Percentiles rank a stretch among this genome's conserved stretches.
phyloP scores from a whole-genome alignment of 257 asterid genomes.

The Asclepias syriaca region DNA sequence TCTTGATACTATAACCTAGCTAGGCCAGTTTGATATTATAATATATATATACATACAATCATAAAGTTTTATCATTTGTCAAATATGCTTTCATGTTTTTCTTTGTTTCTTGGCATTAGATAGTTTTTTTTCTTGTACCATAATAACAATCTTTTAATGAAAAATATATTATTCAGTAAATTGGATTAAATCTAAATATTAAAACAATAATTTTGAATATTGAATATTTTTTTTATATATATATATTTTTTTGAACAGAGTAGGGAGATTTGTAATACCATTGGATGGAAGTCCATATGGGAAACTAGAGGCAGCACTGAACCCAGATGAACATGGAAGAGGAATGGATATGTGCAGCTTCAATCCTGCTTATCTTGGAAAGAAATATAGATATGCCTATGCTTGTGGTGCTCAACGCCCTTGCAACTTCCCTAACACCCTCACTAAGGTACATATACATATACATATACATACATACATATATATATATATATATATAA shows the following conservation, averaged over 20 bases:
- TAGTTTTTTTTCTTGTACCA: not conserved
- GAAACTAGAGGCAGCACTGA: constrained; percentile 71
- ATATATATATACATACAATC: too few relatives aligned
- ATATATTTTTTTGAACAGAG: constrained; percentile 45
- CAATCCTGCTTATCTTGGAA: constrained; percentile 64
- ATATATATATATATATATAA: too few relatives aligned
- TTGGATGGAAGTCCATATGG: constrained; percentile 78
- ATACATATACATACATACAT: too few relatives aligned
- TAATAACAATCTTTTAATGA: not conserved
- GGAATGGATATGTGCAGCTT: constrained; percentile 98
- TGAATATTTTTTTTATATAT: too few relatives aligned
- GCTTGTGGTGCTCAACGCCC: constrained; percentile 97
- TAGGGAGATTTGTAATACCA: constrained; percentile 84
- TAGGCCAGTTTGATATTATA: not conserved
- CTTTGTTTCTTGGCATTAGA: not conserved
- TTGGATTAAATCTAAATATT: too few relatives aligned
- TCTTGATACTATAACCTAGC: not conserved
- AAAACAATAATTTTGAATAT: too few relatives aligned
- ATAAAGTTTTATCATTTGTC: not conserved
- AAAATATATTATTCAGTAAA: too few relatives aligned
- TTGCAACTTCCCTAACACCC: constrained; percentile 92
- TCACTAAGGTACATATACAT: constrained; percentile 56
- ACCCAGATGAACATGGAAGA: constrained; percentile 84
- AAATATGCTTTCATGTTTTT: not conserved
- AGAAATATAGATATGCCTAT: constrained; percentile 79